Evolutionary conservation across 2,329 filamentous ascomycete species (phyloP), one percentile per base, ranked within the genome.

Genomic region (Hymenoscyphus infarciens): DNA sequence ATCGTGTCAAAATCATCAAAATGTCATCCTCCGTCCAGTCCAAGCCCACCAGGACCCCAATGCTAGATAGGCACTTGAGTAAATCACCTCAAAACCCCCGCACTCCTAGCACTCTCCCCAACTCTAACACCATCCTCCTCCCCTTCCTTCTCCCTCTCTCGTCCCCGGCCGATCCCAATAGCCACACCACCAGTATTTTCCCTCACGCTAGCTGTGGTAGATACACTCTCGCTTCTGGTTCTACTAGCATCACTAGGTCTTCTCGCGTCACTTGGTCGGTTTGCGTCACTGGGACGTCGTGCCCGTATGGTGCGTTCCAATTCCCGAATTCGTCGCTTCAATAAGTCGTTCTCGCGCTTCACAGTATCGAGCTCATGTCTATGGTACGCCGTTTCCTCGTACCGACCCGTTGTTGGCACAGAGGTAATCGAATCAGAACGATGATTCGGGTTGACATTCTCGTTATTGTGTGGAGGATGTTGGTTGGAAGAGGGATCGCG

Each of bases 371-470:
- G 76, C 71, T 89, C 86, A 42, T 80, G 78, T 4, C 85, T 79
- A 68, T 84, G 85, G 63, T 81, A 82, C 0, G 81, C 82, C 0
- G 83, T 83, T 73, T 89, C 86, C 67, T 88, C 86, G 71, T 86
- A 87, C 13, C 86, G 80, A 11, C 79, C 74, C 0, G 85, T 87
- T 2, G 80, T 83, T 2, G 82, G 80, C 67, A 88, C 75, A 29
- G 86, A 74, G 2, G 81, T 74, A 10, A 69, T 58, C 31, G 67
- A 68, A 45, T 70, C 68, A 22, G 61, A 39, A 31, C 67, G 59
- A 53, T 60, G 60, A 19, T 38, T 31, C 59, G 58, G 31, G 38
- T 54, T 11, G 54, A 33, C 38, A 22, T 55, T 42, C 3, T 60
- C 59, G 58, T 57, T 33, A 58, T 61, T 45, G 31, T 60, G 52